Conservation (phyloP, 176 grass and related monocot genomes). For the Chrysopogon serrulatus region DNA sequence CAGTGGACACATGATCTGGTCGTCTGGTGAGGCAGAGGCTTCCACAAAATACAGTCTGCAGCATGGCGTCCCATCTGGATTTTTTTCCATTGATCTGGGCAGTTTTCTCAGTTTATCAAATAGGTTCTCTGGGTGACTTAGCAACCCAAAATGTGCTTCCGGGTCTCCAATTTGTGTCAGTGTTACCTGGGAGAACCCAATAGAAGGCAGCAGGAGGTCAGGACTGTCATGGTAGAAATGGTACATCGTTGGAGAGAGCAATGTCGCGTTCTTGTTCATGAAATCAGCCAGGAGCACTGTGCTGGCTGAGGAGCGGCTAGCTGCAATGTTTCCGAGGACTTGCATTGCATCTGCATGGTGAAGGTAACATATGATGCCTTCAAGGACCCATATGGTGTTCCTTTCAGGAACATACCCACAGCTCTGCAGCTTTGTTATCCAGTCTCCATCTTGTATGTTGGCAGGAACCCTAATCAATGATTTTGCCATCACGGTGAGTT, state of each 20-base stretch:
- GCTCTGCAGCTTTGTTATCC: constrained; percentile 68
- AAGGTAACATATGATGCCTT: constrained; percentile 97
- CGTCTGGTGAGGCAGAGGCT: constrained; percentile 51
- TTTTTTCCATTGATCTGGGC: constrained; percentile 69
- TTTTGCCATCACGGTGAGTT: constrained; percentile 45
- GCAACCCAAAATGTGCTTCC: constrained; percentile 82
- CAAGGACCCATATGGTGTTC: constrained; percentile 87
- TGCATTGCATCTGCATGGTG: constrained; percentile 64
- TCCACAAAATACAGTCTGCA: constrained; percentile 87
- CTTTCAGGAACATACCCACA: constrained; percentile 66
- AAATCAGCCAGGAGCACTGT: constrained; percentile 74
- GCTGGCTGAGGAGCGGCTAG: constrained; percentile 22
- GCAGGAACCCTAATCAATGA: constrained; percentile 59
- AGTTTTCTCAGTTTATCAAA: constrained; percentile 87
- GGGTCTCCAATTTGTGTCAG: constrained; percentile 84
- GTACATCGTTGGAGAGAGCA: constrained; percentile 57
- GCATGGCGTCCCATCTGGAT: constrained; percentile 80
- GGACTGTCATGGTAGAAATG: constrained; percentile 95
- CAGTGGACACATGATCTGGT: constrained; percentile 35
- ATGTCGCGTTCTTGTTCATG: constrained; percentile 78
- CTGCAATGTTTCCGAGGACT: constrained; percentile 66
- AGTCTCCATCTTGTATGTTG: constrained; percentile 60
- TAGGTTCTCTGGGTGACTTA: constrained; percentile 82
- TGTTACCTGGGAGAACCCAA: constrained; percentile 69
- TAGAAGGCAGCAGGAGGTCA: constrained; percentile 66